phyloP scores from a whole-genome alignment of 2,329 filamentous ascomycete genomes.

The Dothistroma septosporum region DNA sequence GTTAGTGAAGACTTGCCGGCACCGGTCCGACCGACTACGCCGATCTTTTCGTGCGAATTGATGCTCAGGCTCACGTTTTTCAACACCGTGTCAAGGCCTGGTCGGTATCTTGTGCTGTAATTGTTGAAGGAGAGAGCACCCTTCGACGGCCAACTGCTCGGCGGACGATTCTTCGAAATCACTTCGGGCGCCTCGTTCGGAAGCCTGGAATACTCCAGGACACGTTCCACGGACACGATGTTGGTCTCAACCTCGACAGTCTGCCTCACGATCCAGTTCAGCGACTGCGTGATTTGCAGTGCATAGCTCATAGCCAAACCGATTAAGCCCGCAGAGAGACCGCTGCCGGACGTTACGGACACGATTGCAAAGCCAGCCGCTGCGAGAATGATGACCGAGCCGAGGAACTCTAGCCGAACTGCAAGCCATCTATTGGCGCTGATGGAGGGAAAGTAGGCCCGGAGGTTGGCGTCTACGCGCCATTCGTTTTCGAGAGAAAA shows the following conservation, averaged over 20 bases:
- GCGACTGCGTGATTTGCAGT: slow-evolving; percentile 89
- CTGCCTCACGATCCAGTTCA: slow-evolving; percentile 99
- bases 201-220: slow-evolving; percentile 88
- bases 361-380: slow-evolving; percentile 79
- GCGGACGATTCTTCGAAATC: slow-evolving; percentile 78
- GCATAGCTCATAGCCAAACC: slow-evolving; percentile 97
- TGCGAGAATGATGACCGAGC: slow-evolving; percentile 85
- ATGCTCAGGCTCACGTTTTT: slow-evolving; percentile 91
- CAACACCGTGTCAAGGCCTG: slow-evolving; percentile 83
- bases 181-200: slow-evolving; percentile 94
- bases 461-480: slow-evolving; percentile 90
- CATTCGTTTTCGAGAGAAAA: slow-evolving; percentile 95
- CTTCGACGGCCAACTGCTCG: slow-evolving; percentile 84
- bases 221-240: slow-evolving; percentile 95
- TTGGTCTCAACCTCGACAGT: slow-evolving; percentile 99
- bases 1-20: slow-evolving; percentile 95
- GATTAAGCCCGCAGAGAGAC: slow-evolving; percentile 68
- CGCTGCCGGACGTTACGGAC: slow-evolving; percentile 65
- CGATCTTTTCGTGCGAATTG: slow-evolving; percentile 96
- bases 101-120: slow-evolving; percentile 89
- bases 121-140: slow-evolving; percentile 87
- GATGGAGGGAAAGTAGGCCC: slow-evolving; percentile 93
- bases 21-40: slow-evolving; percentile 95
- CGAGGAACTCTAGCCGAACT: slow-evolving; percentile 90
- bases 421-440: slow-evolving; percentile 89